Evolutionary conservation across 176 grass and related monocot species (phyloP).

Genomic region (Avena insularis): DNA sequence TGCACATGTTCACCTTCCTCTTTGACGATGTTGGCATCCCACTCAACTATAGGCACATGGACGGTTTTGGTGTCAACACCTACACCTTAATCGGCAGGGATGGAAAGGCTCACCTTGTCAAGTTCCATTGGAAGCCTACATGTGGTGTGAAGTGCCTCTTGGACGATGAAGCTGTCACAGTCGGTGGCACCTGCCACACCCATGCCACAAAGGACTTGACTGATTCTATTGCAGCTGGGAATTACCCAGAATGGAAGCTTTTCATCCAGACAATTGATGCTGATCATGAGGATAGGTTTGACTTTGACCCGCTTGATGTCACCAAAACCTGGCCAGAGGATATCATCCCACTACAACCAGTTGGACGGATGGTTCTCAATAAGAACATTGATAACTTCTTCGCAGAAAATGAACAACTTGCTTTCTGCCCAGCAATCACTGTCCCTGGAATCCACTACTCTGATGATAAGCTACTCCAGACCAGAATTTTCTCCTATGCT

Average conservation of each 20-base stretch:
- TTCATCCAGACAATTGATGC: conserved; percentile 79
- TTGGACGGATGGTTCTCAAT: conserved; percentile 88
- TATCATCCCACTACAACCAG: conserved; percentile 79
- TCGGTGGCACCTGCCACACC: conserved; percentile 79
- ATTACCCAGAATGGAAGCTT: conserved; percentile 85
- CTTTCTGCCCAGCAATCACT: conserved; percentile 86
- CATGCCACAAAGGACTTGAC: conserved; percentile 88
- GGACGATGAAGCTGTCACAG: conserved; percentile 80
- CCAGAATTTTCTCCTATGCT: conserved; percentile 83
- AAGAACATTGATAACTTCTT: conserved; percentile 95
- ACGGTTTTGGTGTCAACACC: conserved; percentile 90
- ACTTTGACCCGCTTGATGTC: conserved; percentile 88
- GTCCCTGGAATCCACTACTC: conserved; percentile 92
- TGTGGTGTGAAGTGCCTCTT: conserved; percentile 86
- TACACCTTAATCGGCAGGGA: conserved; percentile 78
- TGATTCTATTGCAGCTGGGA: conserved; percentile 80
- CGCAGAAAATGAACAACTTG: conserved; percentile 80
- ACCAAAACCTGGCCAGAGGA: conserved; percentile 92
- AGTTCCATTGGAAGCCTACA: conserved; percentile 92
- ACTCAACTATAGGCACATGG: conserved; percentile 93
- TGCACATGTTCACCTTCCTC: conserved; percentile 93
- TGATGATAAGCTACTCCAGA: conserved; percentile 94
- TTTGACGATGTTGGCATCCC: conserved; percentile 91
- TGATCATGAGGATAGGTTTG: conserved; percentile 77
- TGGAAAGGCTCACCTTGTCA: conserved; percentile 77